Base-by-base conservation (phyloP, 73 alveolate genomes). In the Tetrahymena malaccensis region DNA sequence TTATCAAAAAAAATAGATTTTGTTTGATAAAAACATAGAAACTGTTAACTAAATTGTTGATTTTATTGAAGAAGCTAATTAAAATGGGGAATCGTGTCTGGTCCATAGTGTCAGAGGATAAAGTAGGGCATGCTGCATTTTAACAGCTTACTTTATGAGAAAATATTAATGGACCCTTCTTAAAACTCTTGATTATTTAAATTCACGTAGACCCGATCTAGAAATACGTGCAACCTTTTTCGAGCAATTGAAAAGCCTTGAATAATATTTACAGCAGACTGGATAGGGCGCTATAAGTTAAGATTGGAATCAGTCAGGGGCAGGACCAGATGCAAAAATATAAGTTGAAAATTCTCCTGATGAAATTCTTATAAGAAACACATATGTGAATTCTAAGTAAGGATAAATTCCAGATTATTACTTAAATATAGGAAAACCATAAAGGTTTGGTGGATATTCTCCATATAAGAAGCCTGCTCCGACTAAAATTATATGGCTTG, bases 41-140 rank as follows among this genome's bases (percentile, higher is more conserved):
- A 97, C 96, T 0, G 99, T 98, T 44, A 98, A 98, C 94, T 97
- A 98, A 96, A 98, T 98, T n/a, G 96, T 96, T 94, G 97, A 96
- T 84, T 98, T 98, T 96, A 98, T 98, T 22, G 99, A 98, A 94
- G 98, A 97, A 96, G 98, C 99, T 33, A 96, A 95, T 85, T 89
- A 50, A 31, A 98, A 98, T 55, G 98, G 99, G 21, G 99, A 97
- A 89, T 98, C 99, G 31, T 96, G 97, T 35, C 96, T 98, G 57
- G 99, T 99, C 31, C 99, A 98, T 96, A 97, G 99, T 84, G 98
- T 98, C 34, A 94, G 98, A 96, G 99, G 99, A 16, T 97, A 97
- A 96, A 96, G 98, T 85, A 93, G 99, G 93, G 98, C 98, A 84
- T 98, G 99, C 93, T 97, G 98, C 70, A 99, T 97, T 16, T 97